Percentiles rank a stretch among this genome's conserved stretches.
Evolutionary conservation across 352 stramenopile species (phyloP).

Genomic region (Pythium insidiosum): DNA sequence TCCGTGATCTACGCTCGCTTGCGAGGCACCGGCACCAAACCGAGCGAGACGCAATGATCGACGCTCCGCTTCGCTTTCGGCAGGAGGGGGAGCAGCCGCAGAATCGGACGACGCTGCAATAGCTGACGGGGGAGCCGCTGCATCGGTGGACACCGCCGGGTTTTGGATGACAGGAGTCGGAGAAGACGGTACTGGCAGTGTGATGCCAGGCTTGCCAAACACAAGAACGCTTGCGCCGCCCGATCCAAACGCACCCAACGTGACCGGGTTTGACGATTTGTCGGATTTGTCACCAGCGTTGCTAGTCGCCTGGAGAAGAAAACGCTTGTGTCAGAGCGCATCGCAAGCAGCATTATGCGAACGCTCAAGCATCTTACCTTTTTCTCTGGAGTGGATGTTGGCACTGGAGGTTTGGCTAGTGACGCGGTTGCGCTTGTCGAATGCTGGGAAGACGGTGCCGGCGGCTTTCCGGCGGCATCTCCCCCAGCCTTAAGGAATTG

Average conservation of each 20-base stretch:
- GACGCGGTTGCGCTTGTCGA: no score
- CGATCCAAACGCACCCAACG: conserved; percentile 39
- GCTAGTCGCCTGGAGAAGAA: conserved; percentile 1
- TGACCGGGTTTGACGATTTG: conserved; percentile 8
- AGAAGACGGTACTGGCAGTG: conserved; percentile 51
- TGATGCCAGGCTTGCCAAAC: conserved; percentile 73
- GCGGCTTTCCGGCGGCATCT: background rate
- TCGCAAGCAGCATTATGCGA: no score
- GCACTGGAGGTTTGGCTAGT: no score
- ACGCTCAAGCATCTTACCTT: no score
- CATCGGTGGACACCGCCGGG: background rate
- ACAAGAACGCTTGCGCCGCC: conserved; percentile 46
- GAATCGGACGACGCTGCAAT: background rate
- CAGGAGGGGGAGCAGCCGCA: background rate
- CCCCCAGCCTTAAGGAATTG: conserved; percentile 18
- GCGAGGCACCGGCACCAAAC: background rate
- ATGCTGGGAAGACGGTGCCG: no score
- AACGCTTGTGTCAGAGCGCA: background rate
- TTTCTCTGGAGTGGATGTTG: no score
- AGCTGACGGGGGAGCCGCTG: background rate
- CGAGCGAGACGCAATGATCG: conserved; percentile 12
- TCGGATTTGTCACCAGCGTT: conserved; percentile 26
- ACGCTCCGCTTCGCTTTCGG: conserved; percentile 6
- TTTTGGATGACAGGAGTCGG: conserved; percentile 26
- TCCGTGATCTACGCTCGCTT: background rate